Evolutionary conservation across 345 rosid species (phyloP).

Genomic region (Salix suchowensis): DNA sequence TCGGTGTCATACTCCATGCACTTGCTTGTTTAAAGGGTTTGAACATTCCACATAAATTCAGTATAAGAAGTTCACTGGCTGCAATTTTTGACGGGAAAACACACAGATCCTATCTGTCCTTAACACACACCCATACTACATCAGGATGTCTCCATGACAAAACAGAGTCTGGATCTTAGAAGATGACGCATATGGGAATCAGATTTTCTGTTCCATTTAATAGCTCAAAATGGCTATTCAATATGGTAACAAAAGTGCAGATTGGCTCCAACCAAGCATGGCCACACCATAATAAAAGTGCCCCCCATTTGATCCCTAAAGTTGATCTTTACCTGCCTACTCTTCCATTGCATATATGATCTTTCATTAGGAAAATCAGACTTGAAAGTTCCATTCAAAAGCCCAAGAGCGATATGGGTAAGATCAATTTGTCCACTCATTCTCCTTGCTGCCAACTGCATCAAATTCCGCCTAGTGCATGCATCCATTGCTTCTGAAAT

Average conservation of each 20-base stretch:
- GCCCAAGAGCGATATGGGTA: slow-evolving; percentile 71
- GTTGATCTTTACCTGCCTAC: slow-evolving; percentile 61
- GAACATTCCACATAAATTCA: no score
- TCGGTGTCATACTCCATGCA: no score
- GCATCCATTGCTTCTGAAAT: slow-evolving; percentile 85
- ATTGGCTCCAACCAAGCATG: no score
- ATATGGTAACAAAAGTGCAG: no score
- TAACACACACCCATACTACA: no score
- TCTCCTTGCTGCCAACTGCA: slow-evolving; percentile 54
- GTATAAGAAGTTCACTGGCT: no score
- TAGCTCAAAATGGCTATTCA: no score
- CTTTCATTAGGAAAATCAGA: slow-evolving; percentile 81
- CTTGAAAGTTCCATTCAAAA: slow-evolving; percentile 70
- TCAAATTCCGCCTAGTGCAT: slow-evolving; percentile 64
- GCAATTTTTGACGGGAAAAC: no score
- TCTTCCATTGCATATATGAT: slow-evolving; percentile 77
- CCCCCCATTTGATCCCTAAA: background rate
- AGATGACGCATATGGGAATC: background rate
- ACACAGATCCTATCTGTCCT: no score
- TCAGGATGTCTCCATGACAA: background rate
- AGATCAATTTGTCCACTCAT: slow-evolving; percentile 60
- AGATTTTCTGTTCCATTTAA: background rate
- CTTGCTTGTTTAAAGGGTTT: no score
- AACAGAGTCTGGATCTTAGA: background rate
- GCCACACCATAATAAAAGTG: background rate